A percentile compares a stretch with the other conserved stretches of the same genome.
phyloP scores from a whole-genome alignment of 169 alveolate species.

The Pseudocohnilembus persalinus region DNA sequence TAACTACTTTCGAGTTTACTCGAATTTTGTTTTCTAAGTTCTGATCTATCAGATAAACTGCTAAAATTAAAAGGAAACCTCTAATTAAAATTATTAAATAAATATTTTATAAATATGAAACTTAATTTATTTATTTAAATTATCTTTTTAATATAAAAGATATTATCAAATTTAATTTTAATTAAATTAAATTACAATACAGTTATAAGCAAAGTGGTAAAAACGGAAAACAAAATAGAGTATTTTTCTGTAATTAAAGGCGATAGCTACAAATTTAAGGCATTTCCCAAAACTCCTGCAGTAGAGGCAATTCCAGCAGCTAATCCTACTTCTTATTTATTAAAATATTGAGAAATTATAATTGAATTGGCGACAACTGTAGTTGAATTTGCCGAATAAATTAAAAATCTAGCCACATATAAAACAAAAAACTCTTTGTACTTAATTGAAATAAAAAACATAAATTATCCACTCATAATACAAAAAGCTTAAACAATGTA shows the following conservation, averaged over 20 bases:
- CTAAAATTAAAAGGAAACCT: not conserved
- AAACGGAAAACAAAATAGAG: not conserved
- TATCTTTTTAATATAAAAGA: no score
- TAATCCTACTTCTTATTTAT: not conserved
- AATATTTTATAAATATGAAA: no score
- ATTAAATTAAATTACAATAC: not conserved
- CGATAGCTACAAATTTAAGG: not conserved
- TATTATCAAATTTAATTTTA: not conserved
- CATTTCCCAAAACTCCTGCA: not conserved
- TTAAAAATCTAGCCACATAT: not conserved
- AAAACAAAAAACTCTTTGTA: not conserved
- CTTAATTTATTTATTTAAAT: no score
- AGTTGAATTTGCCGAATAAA: not conserved
- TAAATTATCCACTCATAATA: not conserved
- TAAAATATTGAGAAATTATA: not conserved
- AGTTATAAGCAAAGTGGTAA: not conserved
- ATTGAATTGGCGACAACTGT: not conserved
- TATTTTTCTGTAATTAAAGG: not conserved
- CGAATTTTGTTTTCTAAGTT: not conserved
- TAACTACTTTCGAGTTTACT: not conserved
- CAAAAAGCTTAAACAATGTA: not conserved
- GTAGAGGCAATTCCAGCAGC: not conserved
- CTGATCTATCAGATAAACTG: not conserved
- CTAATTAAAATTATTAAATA: not conserved
- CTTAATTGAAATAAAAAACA: not conserved